Percentiles rank a stretch among this genome's conserved stretches.
Evolutionary conservation across 2,329 filamentous ascomycete genomes (phyloP).

Genomic region (Ophiobolus disseminans): DNA sequence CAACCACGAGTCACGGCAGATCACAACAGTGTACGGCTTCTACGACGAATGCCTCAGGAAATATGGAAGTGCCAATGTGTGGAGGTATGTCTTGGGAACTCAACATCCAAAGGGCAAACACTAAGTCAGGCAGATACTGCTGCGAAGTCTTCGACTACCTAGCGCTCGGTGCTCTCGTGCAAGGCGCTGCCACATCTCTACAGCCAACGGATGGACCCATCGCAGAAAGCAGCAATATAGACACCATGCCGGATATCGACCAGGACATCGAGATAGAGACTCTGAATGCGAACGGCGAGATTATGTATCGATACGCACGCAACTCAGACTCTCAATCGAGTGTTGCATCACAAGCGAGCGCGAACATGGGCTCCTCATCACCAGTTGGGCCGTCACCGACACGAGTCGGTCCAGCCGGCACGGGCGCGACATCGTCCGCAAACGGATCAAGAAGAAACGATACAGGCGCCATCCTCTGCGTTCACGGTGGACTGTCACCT

Average conservation of each 20-base stretch:
- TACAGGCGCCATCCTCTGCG: conserved; percentile 79
- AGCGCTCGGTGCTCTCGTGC: conserved; percentile 84
- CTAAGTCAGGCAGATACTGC: conserved; percentile 64
- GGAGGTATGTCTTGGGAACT: conserved; percentile 57
- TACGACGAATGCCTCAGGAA: conserved; percentile 97
- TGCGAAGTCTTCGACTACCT: conserved; percentile 99
- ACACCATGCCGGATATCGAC: conserved; percentile 60
- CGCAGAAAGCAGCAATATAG: conserved; percentile 59
- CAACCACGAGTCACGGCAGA: conserved; percentile 95
- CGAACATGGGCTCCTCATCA: conserved; percentile 44
- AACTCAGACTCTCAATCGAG: conserved; percentile 48
- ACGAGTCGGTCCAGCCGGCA: conserved; percentile 76
- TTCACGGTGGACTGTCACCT: conserved; percentile 91
- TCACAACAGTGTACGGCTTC: conserved; percentile 97
- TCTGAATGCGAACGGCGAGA: conserved; percentile 79
- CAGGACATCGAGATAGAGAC: conserved; percentile 92
- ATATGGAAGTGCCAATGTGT: conserved; percentile 95
- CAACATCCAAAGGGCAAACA: not conserved
- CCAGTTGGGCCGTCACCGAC: conserved; percentile 51
- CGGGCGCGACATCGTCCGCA: conserved; percentile 76
- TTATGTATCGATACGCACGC: conserved; percentile 75
- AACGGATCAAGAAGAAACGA: conserved; percentile 63
- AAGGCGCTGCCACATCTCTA: conserved; percentile 77
- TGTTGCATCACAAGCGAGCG: conserved; percentile 39
- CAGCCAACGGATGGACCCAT: conserved; percentile 66